Percentiles rank a stretch among this genome's conserved stretches.
Conservation (phyloP, 768 basidiomycete genomes). For the Hydnomerulius pinastri region DNA sequence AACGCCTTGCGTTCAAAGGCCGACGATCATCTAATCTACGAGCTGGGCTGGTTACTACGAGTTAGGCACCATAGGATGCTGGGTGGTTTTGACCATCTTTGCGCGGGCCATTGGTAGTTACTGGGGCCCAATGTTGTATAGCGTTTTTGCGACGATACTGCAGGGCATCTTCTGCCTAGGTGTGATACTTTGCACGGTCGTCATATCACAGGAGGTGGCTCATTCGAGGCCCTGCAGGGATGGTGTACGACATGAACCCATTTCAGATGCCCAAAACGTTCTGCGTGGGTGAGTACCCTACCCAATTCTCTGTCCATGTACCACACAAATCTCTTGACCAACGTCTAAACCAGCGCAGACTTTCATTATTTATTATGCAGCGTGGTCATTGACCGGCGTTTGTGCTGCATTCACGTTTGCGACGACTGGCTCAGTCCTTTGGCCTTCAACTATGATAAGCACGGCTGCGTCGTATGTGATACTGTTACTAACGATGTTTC, state of each 20-base stretch:
- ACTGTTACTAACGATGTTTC: neutral
- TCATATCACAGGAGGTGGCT: neutral
- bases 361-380: constrained; percentile 40
- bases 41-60: neutral
- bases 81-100: constrained; percentile 49
- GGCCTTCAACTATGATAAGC: constrained; percentile 34
- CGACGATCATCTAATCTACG: neutral
- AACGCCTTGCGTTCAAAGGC: neutral
- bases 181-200: constrained; percentile 25
- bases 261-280: constrained; percentile 57
- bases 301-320: neutral
- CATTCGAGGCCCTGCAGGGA: constrained; percentile 42
- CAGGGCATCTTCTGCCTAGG: constrained; percentile 64
- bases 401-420: constrained; percentile 47
- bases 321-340: constrained; percentile 12
- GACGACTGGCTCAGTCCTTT: constrained; percentile 47
- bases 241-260: constrained; percentile 67
- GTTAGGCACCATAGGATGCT: constrained; percentile 52
- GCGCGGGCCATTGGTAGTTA: constrained; percentile 41
- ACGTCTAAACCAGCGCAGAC: constrained; percentile 16
- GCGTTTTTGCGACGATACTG: constrained; percentile 49
- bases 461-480: constrained; percentile 19
- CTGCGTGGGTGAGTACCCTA: constrained; percentile 49
- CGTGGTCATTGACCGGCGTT: constrained; percentile 47
- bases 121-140: constrained; percentile 54